phyloP scores from a whole-genome alignment of 441 rosid genomes.

The Aquilaria agallochum region DNA sequence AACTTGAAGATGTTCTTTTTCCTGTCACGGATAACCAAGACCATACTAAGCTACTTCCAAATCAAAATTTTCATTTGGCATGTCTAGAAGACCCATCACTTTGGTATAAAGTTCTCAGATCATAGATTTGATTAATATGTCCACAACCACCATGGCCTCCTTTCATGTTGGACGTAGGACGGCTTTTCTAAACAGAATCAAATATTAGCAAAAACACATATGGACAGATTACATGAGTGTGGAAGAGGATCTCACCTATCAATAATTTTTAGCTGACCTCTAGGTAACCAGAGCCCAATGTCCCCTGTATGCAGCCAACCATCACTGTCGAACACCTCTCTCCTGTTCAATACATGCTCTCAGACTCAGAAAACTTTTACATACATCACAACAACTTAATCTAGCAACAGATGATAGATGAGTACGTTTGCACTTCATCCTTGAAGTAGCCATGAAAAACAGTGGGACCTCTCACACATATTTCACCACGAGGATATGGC shows the following conservation, averaged over 20 bases:
- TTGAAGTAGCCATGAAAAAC: conserved; percentile 61
- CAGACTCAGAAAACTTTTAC: conserved; percentile 10
- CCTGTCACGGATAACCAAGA: conserved; percentile 29
- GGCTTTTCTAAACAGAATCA: background rate
- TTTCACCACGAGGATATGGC: conserved; percentile 74
- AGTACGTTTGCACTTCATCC: conserved; percentile 64
- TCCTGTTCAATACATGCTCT: conserved; percentile 41
- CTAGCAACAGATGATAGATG: conserved; percentile 13
- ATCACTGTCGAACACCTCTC: conserved; percentile 74
- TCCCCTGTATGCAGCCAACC: conserved; percentile 97
- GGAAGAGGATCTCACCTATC: conserved; percentile 51
- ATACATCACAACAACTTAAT: conserved; percentile 2
- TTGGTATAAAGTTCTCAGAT: too few species aligned
- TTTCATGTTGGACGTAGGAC: background rate
- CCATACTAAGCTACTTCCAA: background rate
- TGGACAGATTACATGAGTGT: background rate
- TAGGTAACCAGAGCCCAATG: conserved; percentile 85
- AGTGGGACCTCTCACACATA: conserved; percentile 68
- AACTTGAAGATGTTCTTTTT: conserved; percentile 89
- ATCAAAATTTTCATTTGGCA: too few species aligned
- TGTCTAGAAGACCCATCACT: too few species aligned
- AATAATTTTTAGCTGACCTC: conserved; percentile 92
- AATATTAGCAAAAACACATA: background rate
- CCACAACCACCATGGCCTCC: background rate
- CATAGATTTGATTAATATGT: too few species aligned